Base-by-base conservation (phyloP, 306 rosid species). In the Sphenostylis stenocarpa region DNA sequence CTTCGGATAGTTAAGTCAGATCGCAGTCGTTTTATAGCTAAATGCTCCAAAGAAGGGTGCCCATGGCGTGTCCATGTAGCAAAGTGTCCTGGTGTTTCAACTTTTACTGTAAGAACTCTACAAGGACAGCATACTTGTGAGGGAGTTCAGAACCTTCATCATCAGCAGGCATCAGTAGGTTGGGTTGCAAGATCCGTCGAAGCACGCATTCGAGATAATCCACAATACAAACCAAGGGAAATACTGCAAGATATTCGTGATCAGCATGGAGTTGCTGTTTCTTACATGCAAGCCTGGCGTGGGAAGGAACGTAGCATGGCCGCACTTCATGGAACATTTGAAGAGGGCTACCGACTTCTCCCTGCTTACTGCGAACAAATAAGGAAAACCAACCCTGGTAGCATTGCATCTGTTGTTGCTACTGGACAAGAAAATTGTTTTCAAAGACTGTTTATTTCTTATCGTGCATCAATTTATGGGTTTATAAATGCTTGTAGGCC, bases 211-310 rank as follows among this genome's bases (percentile, higher is more conserved):
- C 87, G 97, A 84, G 97, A 95, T 83, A 95, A 95, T 83, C 98
- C 98, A 9, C 97, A 87, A 66, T 89, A 88, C 86, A 95, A 95
- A 73, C 98, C 98, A 49, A 92, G 95, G 78, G 98, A 95, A 83
- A 95, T 95, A 75, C 80, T 95, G 62, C 93, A 93, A 78, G 97
- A 95, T 88, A 95, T 95, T 68, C 96, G 97, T 7, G 98, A 90
- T 80, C 90, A 92, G 87, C 98, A 95, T 70, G 98, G 98, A 77
- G 98, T 95, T 73, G 96, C 97, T 76, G 98, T 95, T 77, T 92
- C 98, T 66, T 95, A 95, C 86, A 95, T 95, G 98, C 98, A 95
- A 92, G 98, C 98, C 74, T 95, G 98, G 98, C 96, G 98, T 47
- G 98, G 98, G 72, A 95, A 95, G 89, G 98, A 95, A 68, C 91